Conservation (phyloP, 768 basidiomycete species). For the Mycena haematopus region DNA sequence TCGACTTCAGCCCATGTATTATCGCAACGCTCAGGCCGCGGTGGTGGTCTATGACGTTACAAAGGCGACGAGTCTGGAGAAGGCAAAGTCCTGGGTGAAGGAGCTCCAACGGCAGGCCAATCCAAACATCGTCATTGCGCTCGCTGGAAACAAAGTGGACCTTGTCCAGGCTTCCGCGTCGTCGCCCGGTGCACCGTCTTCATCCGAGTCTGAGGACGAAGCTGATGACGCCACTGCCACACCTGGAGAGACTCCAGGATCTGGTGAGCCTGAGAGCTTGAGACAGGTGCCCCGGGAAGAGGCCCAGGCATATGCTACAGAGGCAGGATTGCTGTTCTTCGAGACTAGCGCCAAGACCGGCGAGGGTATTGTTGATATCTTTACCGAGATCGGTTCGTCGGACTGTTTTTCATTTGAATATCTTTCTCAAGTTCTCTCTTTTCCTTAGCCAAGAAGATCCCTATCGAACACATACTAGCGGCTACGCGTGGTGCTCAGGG, state of each 20-base stretch:
- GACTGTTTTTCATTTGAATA: background rate
- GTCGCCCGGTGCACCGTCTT: slow-evolving; percentile 51
- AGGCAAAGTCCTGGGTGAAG: slow-evolving; percentile 99
- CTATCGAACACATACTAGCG: slow-evolving; percentile 92
- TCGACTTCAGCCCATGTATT: slow-evolving; percentile 88
- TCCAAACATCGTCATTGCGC: slow-evolving; percentile 98
- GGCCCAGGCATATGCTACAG: slow-evolving; percentile 94
- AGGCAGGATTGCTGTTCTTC: slow-evolving; percentile 94
- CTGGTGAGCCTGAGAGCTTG: slow-evolving; percentile 70
- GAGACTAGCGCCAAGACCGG: slow-evolving; percentile 99
- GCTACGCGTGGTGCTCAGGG: slow-evolving; percentile 75
- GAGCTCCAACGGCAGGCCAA: slow-evolving; percentile 98
- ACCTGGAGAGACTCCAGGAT: slow-evolving; percentile 71
- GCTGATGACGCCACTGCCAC: slow-evolving; percentile 93
- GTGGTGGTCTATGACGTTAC: slow-evolving; percentile 99
- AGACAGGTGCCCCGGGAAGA: slow-evolving; percentile 94
- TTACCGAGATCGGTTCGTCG: slow-evolving; percentile 92
- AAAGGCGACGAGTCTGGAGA: slow-evolving; percentile 93
- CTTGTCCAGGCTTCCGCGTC: slow-evolving; percentile 74
- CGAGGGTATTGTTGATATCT: slow-evolving; percentile 93
- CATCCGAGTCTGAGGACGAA: slow-evolving; percentile 83
- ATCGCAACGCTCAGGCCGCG: slow-evolving; percentile 96
- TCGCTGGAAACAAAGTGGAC: slow-evolving; percentile 98
- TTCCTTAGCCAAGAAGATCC: slow-evolving; percentile 59
- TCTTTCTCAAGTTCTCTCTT: slow-evolving; percentile 10